These are phyloP conservation scores for Oryza rufipogon DNA, from an alignment of 176 grass and related monocot genomes.

Conservation along the genomic window DNA sequence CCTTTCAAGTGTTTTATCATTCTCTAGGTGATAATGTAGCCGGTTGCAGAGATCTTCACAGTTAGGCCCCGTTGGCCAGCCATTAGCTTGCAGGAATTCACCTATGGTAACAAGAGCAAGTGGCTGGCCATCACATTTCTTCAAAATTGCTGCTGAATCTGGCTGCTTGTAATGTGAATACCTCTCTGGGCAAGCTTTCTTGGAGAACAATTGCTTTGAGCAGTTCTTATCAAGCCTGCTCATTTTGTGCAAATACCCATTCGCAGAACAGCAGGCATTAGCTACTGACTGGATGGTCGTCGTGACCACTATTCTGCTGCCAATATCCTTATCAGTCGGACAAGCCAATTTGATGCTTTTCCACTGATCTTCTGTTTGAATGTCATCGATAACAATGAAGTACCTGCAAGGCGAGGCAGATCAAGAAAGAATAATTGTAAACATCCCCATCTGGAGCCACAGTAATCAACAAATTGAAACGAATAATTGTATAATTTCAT, in stretches of 20 bases:
- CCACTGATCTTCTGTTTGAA: constrained; percentile 22
- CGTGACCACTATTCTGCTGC: constrained; percentile 19
- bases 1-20: not conserved
- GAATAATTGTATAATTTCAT: no score
- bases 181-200: constrained; percentile 28
- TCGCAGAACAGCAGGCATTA: constrained; percentile 16
- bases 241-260: constrained; percentile 19
- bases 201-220: constrained; percentile 15
- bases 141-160: constrained; percentile 18
- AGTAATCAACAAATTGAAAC: no score
- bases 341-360: not conserved
- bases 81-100: not conserved
- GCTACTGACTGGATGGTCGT: constrained; percentile 20
- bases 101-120: constrained; percentile 22
- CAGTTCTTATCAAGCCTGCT: not conserved
- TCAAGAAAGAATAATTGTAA: no score
- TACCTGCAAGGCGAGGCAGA: no score
- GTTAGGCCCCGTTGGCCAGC: constrained; percentile 8
- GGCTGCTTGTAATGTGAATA: constrained; percentile 13
- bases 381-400: not conserved
- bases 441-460: no score
- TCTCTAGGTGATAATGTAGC: constrained; percentile 1
- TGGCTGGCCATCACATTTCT: constrained; percentile 24
- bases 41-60: constrained; percentile 5
- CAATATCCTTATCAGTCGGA: not conserved